phyloP scores from a whole-genome alignment of 2,329 filamentous ascomycete genomes.

The Moelleriella libera region DNA sequence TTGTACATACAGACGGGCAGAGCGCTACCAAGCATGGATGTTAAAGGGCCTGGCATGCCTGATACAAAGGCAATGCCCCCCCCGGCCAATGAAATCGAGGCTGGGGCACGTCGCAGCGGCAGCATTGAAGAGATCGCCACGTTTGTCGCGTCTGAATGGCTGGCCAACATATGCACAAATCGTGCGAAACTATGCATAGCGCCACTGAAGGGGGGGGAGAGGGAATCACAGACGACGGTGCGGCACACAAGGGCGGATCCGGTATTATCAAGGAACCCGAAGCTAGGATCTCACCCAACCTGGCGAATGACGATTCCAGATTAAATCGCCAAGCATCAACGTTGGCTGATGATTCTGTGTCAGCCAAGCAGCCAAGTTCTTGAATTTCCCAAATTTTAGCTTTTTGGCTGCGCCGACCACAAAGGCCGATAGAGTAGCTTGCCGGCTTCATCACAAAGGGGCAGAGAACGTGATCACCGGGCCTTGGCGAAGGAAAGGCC shows the following conservation, averaged over 20 bases:
- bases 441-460: no score
- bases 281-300: neutral
- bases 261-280: neutral
- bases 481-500: no score
- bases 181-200: neutral
- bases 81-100: constrained; percentile 7
- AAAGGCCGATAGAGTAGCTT: no score
- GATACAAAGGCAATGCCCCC: neutral
- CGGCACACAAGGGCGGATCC: neutral
- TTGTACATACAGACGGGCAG: neutral
- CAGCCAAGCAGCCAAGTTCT: neutral
- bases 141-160: constrained; percentile 7
- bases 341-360: neutral
- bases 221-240: neutral
- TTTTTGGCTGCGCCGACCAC: no score
- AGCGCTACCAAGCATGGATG: neutral
- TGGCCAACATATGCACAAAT: constrained; percentile 6
- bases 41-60: constrained; percentile 1
- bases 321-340: neutral
- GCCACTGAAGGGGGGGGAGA: neutral
- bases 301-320: neutral
- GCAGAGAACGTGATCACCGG: no score
- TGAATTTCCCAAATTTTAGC: neutral
- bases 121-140: constrained; percentile 11
- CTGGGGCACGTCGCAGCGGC: constrained; percentile 8